Conservation (phyloP, 2,329 filamentous ascomycete species). For the Erysiphe neolycopersici region DNA sequence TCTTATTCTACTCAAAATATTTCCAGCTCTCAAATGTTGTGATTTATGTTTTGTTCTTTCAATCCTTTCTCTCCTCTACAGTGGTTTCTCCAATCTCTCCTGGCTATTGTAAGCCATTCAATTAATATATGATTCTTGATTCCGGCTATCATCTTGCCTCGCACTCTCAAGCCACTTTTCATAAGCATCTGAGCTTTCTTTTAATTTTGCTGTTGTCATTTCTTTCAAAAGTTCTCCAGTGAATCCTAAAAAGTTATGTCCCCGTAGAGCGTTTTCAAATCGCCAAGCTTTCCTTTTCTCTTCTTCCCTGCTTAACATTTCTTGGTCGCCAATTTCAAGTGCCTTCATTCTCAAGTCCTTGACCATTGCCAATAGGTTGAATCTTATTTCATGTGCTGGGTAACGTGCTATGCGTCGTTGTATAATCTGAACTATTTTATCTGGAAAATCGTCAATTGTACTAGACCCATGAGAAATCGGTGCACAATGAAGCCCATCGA, state of each 20-base stretch:
- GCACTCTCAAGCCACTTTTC: constrained; percentile 41
- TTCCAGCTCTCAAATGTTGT: no score
- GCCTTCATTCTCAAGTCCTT: constrained; percentile 55
- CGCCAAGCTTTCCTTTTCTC: constrained; percentile 65
- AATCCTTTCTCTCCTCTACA: no score
- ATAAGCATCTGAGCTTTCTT: constrained; percentile 37
- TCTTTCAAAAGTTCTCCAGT: constrained; percentile 73
- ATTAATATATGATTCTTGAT: no score
- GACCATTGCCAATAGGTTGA: constrained; percentile 87
- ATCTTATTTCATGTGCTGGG: constrained; percentile 65
- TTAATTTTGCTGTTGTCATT: constrained; percentile 50
- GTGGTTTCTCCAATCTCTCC: constrained; percentile 16
- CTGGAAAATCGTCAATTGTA: constrained; percentile 41
- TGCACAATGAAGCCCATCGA: constrained; percentile 79
- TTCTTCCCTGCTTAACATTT: constrained; percentile 54
- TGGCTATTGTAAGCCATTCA: no score
- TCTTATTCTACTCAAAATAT: no score
- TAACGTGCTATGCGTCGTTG: constrained; percentile 65
- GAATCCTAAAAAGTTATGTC: constrained; percentile 93
- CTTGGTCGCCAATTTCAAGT: constrained; percentile 54
- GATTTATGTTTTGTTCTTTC: no score
- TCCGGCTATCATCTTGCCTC: neutral
- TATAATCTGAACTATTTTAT: constrained; percentile 64
- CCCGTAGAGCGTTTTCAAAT: constrained; percentile 78
- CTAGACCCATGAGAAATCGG: constrained; percentile 74